A percentile compares a stretch with the other conserved stretches of the same genome.
Conservation (phyloP, 2,329 filamentous ascomycete species). For the Clarireedia hainanense region DNA sequence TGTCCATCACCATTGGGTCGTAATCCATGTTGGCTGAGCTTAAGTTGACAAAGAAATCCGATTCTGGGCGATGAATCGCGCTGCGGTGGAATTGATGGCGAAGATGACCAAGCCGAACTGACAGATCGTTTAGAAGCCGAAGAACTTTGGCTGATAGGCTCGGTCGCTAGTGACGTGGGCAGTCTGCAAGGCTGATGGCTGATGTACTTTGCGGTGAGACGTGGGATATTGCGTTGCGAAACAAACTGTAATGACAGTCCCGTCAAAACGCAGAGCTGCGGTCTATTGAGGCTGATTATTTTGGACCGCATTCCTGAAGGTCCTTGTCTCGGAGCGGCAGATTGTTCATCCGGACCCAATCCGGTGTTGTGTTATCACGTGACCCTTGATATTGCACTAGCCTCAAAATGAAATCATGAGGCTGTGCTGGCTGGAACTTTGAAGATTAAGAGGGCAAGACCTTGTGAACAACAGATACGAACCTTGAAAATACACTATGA, state of each 20-base stretch:
- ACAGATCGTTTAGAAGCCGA: background rate
- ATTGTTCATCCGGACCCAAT: background rate
- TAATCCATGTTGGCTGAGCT: slow-evolving; percentile 36
- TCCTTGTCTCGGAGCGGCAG: background rate
- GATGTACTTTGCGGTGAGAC: slow-evolving; percentile 5
- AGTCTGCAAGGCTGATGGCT: slow-evolving; percentile 17
- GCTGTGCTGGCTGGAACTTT: background rate
- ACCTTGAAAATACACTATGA: background rate
- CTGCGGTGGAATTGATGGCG: background rate
- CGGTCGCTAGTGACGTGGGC: background rate
- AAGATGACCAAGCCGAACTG: background rate
- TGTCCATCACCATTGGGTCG: slow-evolving; percentile 36
- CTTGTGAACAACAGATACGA: background rate
- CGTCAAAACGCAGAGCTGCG: background rate
- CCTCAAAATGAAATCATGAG: background rate
- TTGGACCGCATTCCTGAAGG: background rate
- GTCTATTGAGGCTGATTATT: slow-evolving; percentile 9
- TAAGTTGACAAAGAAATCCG: slow-evolving; percentile 7
- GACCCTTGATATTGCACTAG: background rate
- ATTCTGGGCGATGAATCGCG: slow-evolving; percentile 14
- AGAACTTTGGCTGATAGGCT: background rate
- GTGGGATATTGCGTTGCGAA: background rate
- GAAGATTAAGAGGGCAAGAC: background rate
- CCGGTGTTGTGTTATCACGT: background rate
- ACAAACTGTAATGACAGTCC: background rate